Base-by-base conservation (phyloP, 2,329 filamentous ascomycete species). In the Orbilia quercus region DNA sequence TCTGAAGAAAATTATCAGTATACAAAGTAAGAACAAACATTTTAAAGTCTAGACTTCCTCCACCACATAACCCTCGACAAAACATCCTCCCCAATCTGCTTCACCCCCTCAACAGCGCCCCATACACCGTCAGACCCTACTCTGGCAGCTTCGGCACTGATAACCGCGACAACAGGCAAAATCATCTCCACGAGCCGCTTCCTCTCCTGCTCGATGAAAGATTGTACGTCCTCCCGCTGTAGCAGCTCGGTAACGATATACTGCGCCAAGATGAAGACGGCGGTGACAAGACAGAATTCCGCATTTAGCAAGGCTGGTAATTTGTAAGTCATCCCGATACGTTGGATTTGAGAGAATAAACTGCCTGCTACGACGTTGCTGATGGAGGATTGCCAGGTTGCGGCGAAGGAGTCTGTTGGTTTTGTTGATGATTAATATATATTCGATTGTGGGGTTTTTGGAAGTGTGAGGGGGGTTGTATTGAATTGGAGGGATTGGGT, bases 291-390 rank as follows among this genome's bases (percentile, higher is more conserved):
- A 36, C 44, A 25, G 53, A 57, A 5, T 25, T 48, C 28, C 25
- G 59, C 23, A 23, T 38, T 11, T 47, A 72, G 28, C 42, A 42
- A 12, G 3, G 38, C 2, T 47, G 57, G 42, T 11, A 1, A 31
- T 14, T 14, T 16, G 14, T 31, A 14, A 31, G 51, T 45, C 36
- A 55, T 47, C 22, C 44, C 38, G 36, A 62, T 60, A 18, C 48
- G 55, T 40, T 63, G 66, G n/a, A 47, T 44, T 4, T 47, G 31
- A 14, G 48, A 28, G 23, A 71, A 71, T 1, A 71, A 51, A 28
- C 45, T 66, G 7, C 59, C 60, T 14, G 69, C 23, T 7, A 34
- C 50, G n/a, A 64, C 69, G 31, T 50, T 25, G 14, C 64, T 55
- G 23, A 62, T 62, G 1, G 64, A 57, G 1, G 64, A 40, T 31